Conservation (phyloP, 495 filamentous ascomycete species). For the Aspergillus heteromorphus region DNA sequence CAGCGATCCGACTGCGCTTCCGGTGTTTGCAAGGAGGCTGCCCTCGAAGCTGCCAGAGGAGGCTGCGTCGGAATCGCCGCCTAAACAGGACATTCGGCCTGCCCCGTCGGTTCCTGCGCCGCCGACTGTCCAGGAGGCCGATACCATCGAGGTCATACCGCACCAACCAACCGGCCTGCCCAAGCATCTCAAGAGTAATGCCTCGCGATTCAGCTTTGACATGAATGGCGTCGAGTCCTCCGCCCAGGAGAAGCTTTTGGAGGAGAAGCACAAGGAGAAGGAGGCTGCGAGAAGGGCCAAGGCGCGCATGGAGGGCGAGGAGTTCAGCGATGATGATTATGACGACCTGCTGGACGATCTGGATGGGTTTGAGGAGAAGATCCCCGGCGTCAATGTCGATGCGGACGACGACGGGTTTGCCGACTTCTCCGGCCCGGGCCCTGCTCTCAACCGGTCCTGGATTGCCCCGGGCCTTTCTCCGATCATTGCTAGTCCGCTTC, state of each 20-base stretch:
- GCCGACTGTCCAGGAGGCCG: conserved; percentile 22
- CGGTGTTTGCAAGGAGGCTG: conserved; percentile 48
- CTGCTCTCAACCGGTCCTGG: conserved; percentile 34
- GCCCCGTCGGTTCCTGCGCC: conserved; percentile 5
- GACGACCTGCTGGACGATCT: conserved; percentile 67
- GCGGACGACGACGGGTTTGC: conserved; percentile 48
- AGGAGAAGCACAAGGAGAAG: conserved; percentile 77
- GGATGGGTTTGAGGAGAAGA: conserved; percentile 68
- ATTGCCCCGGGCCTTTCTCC: conserved; percentile 32
- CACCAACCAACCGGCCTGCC: conserved; percentile 45
- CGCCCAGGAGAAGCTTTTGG: conserved; percentile 72
- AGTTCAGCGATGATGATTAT: conserved; percentile 49
- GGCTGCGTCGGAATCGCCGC: conserved; percentile 1
- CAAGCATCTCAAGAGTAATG: conserved; percentile 77
- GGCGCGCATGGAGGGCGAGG: conserved; percentile 35
- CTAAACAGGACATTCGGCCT: conserved; percentile 8
- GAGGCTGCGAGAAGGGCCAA: conserved; percentile 44
- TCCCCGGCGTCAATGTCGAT: conserved; percentile 69
- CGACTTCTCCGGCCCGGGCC: conserved; percentile 28
- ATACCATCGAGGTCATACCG: conserved; percentile 35
- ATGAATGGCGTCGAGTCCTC: conserved; percentile 72
- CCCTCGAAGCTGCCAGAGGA: conserved; percentile 36
- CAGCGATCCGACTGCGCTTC: conserved; percentile 32
- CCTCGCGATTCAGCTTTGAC: conserved; percentile 89
- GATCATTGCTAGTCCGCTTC: conserved; percentile 33